Evolutionary conservation across 2,329 filamentous ascomycete genomes (phyloP).

Genomic region (Orbilia brochopaga): DNA sequence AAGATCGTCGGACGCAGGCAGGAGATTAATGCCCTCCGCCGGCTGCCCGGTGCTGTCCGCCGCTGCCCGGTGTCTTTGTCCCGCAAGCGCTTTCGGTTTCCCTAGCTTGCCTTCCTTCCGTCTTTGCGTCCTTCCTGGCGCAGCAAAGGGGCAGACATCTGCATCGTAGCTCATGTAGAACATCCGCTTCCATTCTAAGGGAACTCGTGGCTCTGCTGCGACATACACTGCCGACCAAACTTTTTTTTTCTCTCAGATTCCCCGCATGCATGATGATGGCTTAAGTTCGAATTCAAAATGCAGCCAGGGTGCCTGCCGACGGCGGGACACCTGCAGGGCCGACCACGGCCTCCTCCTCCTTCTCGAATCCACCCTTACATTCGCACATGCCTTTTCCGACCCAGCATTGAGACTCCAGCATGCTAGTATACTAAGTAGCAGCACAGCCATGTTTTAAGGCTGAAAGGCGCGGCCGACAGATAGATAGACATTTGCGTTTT

Average conservation of each 20-base stretch:
- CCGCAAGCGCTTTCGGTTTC: too few relatives aligned
- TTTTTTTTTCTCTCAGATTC: neutral
- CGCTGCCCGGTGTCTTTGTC: neutral
- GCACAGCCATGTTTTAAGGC: constrained; percentile 1
- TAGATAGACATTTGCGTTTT: too few relatives aligned
- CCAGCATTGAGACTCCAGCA: too few relatives aligned
- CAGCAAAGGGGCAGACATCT: too few relatives aligned
- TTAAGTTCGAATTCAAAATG: too few relatives aligned
- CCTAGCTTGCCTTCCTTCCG: too few relatives aligned
- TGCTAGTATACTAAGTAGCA: neutral
- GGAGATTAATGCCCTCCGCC: neutral
- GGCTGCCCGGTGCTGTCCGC: neutral
- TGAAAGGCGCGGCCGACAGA: neutral
- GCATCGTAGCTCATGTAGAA: too few relatives aligned
- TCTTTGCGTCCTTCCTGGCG: too few relatives aligned
- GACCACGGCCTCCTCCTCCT: neutral
- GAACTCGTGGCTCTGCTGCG: too few relatives aligned
- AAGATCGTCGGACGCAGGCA: neutral
- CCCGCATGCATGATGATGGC: neutral
- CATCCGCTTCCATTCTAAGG: too few relatives aligned
- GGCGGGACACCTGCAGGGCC: neutral
- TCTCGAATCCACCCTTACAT: neutral
- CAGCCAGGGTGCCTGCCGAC: neutral
- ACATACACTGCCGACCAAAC: too few relatives aligned
- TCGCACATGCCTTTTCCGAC: neutral